These are phyloP conservation scores for Apiospora hydei DNA, from an alignment of 2,329 filamentous ascomycete species.

Conservation along the genomic window DNA sequence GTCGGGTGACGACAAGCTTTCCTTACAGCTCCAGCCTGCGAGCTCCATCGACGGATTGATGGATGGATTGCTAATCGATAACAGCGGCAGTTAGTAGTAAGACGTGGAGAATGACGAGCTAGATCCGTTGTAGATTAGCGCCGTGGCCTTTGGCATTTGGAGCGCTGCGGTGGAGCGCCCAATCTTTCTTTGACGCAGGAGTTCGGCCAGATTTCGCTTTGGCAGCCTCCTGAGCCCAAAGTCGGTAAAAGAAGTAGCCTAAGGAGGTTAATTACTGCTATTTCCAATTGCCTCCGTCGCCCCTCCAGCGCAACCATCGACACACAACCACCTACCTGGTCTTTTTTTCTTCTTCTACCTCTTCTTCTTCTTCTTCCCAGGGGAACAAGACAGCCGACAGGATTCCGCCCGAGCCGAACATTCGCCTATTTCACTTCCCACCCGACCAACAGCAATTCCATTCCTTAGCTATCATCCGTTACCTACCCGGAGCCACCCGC, in stretches of 20 bases:
- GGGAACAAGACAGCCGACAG: neutral
- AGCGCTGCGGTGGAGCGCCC: neutral
- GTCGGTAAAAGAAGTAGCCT: conserved; percentile 15
- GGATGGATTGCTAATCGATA: conserved; percentile 1
- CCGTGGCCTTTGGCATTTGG: neutral
- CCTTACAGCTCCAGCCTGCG: neutral
- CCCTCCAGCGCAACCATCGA: conserved; percentile 12
- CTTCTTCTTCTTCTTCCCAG: neutral
- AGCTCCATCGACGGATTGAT: neutral
- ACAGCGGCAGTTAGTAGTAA: neutral
- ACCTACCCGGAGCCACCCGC: conserved; percentile 30
- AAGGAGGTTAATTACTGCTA: conserved; percentile 14
- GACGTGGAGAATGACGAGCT: neutral
- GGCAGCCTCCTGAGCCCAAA: conserved; percentile 33
- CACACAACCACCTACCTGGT: conserved; percentile 6
- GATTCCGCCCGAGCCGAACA: neutral
- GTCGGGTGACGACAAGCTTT: conserved; percentile 1
- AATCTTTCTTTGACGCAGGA: conserved; percentile 31
- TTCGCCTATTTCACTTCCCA: neutral
- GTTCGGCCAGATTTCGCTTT: conserved; percentile 45
- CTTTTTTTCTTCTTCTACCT: neutral
- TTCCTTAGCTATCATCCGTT: neutral
- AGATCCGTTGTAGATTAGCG: neutral
- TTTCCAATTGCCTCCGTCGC: conserved; percentile 12
- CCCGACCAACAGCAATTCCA: conserved; percentile 4